A percentile compares a stretch with the other conserved stretches of the same genome.
Evolutionary conservation across 495 filamentous ascomycete species (phyloP).

Genomic region (Penicillium tannophilum): DNA sequence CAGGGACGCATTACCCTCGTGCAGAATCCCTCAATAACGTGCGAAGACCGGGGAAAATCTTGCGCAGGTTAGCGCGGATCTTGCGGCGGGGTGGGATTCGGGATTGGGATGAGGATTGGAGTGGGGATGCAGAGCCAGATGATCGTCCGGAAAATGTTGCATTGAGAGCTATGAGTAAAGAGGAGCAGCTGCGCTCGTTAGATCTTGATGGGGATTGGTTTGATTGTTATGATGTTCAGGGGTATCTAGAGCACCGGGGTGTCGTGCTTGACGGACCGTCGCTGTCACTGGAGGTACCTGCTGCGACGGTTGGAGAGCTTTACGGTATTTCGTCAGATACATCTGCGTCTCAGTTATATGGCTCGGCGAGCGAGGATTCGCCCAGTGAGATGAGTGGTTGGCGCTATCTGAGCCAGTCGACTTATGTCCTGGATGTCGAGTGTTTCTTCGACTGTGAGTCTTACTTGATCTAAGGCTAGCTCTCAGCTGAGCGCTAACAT

Average conservation of each 20-base stretch:
- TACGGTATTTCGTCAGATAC: conserved; percentile 20
- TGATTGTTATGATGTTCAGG: conserved; percentile 34
- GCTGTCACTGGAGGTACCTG: conserved; percentile 24
- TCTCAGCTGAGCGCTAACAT: conserved; percentile 4
- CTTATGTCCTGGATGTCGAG: conserved; percentile 29
- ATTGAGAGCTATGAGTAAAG: conserved; percentile 11
- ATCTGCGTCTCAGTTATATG: conserved; percentile 17
- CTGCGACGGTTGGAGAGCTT: conserved; percentile 14
- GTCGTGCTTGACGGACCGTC: conserved; percentile 23
- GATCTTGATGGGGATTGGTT: conserved; percentile 35
- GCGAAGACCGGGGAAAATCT: conserved; percentile 24
- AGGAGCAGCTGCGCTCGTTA: conserved; percentile 19
- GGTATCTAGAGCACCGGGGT: conserved; percentile 26
- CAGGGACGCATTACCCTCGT: conserved; percentile 58
- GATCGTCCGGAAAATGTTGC: background rate
- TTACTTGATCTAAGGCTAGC: background rate
- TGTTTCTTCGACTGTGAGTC: conserved; percentile 34
- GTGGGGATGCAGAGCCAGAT: conserved; percentile 22
- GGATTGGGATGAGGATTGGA: conserved; percentile 36
- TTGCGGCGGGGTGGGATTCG: conserved; percentile 26
- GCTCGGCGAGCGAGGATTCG: conserved; percentile 10
- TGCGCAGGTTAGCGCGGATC: conserved; percentile 24
- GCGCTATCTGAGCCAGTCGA: conserved; percentile 7
- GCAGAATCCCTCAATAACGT: conserved; percentile 26
- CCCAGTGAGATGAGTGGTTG: conserved; percentile 4